phyloP scores from a whole-genome alignment of 2,329 filamentous ascomycete genomes.

The Fusarium setosum region DNA sequence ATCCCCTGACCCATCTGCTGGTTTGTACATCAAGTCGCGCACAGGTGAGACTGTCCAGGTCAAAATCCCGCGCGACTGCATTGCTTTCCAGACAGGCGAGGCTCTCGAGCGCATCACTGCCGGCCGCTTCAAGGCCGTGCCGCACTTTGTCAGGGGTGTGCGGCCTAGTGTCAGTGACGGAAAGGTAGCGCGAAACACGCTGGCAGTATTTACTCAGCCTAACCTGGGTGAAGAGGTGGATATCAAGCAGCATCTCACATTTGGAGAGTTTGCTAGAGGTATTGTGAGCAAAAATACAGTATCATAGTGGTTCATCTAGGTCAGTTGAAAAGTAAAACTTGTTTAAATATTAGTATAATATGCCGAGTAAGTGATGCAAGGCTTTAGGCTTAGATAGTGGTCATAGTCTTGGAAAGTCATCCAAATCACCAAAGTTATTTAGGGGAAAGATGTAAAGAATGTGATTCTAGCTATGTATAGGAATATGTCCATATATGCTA shows the following conservation, averaged over 20 bases:
- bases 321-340: neutral
- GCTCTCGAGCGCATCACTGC: constrained; percentile 89
- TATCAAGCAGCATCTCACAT: constrained; percentile 72
- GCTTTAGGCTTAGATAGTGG: too few relatives aligned
- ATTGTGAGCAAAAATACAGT: constrained; percentile 71
- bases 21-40: constrained; percentile 93
- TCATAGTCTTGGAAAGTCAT: neutral
- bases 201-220: constrained; percentile 97
- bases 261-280: constrained; percentile 79
- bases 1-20: constrained; percentile 86
- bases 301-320: constrained; percentile 35
- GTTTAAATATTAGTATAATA: too few relatives aligned
- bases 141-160: constrained; percentile 91
- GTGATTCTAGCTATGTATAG: neutral
- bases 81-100: constrained; percentile 97
- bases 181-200: constrained; percentile 81
- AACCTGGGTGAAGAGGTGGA: constrained; percentile 87
- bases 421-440: neutral
- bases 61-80: constrained; percentile 87
- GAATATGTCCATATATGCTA: neutral
- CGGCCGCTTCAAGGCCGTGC: constrained; percentile 93
- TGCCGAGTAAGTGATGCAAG: too few relatives aligned
- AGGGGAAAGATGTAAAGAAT: neutral
- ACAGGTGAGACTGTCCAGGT: constrained; percentile 88
- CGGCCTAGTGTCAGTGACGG: constrained; percentile 63